Percentiles rank a stretch among this genome's conserved stretches.
These are phyloP conservation scores for Tuber aestivum DNA, from an alignment of 495 filamentous ascomycete species.

Conservation along the genomic window DNA sequence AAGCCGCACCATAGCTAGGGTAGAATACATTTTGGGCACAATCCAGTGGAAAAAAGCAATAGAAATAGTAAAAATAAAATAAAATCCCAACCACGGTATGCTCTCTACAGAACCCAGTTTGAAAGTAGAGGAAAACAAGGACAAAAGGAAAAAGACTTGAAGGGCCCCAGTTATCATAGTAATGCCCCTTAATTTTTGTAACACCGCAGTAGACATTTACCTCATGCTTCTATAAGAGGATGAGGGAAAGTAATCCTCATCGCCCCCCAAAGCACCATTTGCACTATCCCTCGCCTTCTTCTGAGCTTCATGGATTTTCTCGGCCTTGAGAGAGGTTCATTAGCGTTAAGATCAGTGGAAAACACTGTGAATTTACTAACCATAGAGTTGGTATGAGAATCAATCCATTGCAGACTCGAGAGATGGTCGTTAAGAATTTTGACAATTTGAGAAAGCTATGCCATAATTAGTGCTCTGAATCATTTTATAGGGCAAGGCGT, in stretches of 20 bases:
- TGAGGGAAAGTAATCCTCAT: slow-evolving; percentile 97
- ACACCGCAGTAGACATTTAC: slow-evolving; percentile 1
- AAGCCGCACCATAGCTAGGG: not conserved
- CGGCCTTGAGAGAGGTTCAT: slow-evolving; percentile 15
- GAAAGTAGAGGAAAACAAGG: not conserved
- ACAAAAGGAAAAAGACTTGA: not conserved
- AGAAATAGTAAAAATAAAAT: not conserved
- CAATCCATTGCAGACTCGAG: slow-evolving; percentile 84
- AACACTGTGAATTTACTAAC: not conserved
- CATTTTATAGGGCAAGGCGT: slow-evolving; percentile 10
- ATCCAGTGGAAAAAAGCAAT: not conserved
- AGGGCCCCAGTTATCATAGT: not conserved
- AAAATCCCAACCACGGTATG: not conserved
- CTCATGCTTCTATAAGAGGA: slow-evolving; percentile 54
- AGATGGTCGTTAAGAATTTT: slow-evolving; percentile 92
- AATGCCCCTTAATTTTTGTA: not conserved
- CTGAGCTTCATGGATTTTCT: slow-evolving; percentile 42
- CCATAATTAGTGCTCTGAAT: slow-evolving; percentile 13
- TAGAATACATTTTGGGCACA: not conserved
- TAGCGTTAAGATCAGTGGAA: not conserved
- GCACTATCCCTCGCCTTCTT: slow-evolving; percentile 34
- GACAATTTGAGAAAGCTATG: slow-evolving; percentile 87
- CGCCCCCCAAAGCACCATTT: slow-evolving; percentile 78
- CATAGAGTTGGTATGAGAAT: slow-evolving; percentile 47
- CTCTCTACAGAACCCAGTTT: not conserved